Conservation (phyloP, 208 protist species). For the Leishmania arabica region DNA sequence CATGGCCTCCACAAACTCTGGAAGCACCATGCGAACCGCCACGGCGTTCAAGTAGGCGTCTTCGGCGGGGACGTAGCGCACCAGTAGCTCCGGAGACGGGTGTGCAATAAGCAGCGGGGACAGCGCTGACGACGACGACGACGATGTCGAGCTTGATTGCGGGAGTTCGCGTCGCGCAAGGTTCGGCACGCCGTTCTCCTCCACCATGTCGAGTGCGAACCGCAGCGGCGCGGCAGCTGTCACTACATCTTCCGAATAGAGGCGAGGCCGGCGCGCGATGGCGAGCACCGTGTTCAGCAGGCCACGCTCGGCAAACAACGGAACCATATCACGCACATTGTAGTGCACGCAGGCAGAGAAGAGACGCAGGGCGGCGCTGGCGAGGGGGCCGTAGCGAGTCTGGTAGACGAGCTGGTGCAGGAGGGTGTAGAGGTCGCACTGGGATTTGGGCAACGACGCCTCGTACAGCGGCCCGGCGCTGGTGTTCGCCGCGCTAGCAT, state of each 20-base stretch:
- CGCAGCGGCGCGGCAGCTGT: background rate
- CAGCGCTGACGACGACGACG: background rate
- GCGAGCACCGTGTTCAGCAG: constrained; percentile 62
- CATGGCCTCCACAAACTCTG: constrained; percentile 78
- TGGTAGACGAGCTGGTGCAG: constrained; percentile 61
- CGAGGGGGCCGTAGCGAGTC: constrained; percentile 59
- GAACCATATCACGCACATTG: constrained; percentile 87
- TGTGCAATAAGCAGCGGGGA: constrained; percentile 10
- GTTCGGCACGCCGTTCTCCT: constrained; percentile 25
- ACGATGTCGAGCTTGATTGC: background rate
- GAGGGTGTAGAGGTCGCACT: constrained; percentile 56
- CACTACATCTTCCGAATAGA: background rate
- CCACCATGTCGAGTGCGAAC: constrained; percentile 25
- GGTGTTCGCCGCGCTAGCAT: background rate
- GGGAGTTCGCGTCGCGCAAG: background rate
- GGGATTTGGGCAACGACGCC: constrained; percentile 9
- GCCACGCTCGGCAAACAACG: constrained; percentile 73
- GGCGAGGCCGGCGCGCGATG: constrained; percentile 38
- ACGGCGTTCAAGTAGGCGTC: constrained; percentile 27
- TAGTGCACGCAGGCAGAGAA: constrained; percentile 79
- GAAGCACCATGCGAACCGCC: constrained; percentile 38
- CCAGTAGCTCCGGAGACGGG: constrained; percentile 16
- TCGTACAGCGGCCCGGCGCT: background rate
- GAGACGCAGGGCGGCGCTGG: constrained; percentile 47
- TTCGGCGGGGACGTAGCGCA: constrained; percentile 21